phyloP scores from a whole-genome alignment of 2,329 filamentous ascomycete species.

The Remersonia thermophila region DNA sequence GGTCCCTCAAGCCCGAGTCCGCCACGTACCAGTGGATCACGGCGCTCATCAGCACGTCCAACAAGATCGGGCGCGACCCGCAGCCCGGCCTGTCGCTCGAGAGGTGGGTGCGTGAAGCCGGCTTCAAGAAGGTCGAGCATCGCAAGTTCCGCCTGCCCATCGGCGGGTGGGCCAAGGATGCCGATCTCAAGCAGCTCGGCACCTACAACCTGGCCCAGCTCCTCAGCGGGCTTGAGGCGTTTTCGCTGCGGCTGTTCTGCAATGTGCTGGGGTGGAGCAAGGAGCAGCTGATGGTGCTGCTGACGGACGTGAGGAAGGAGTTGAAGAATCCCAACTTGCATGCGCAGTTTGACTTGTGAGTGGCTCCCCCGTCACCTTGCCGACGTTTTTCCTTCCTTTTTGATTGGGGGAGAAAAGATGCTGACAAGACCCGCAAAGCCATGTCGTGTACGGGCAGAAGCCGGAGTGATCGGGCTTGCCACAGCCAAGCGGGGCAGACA shows the following conservation, averaged over 20 bases:
- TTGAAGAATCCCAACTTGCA: conserved; percentile 18
- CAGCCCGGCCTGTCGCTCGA: conserved; percentile 18
- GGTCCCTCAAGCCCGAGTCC: conserved; percentile 13
- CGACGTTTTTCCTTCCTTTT: not conserved
- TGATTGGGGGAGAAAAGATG: not conserved
- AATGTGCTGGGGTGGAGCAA: conserved; percentile 18
- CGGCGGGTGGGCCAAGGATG: conserved; percentile 22
- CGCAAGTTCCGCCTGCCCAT: conserved; percentile 12
- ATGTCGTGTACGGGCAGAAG: conserved; percentile 10
- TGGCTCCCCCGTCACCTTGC: not conserved
- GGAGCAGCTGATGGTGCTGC: conserved; percentile 16
- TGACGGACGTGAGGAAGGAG: conserved; percentile 17
- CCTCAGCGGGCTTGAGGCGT: conserved; percentile 16
- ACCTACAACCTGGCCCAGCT: conserved; percentile 14
- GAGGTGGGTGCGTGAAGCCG: conserved; percentile 19
- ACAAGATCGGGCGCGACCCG: conserved; percentile 15
- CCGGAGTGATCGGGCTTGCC: no score
- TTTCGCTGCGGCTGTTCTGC: conserved; percentile 19
- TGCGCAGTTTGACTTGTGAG: conserved; percentile 15
- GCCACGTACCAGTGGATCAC: conserved; percentile 13
- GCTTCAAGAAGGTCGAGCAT: conserved; percentile 11
- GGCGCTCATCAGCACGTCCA: conserved; percentile 14
- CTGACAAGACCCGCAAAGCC: conserved; percentile 1
- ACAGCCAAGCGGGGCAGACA: no score
- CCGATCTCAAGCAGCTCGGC: conserved; percentile 17